Base-by-base conservation (phyloP, 2,329 filamentous ascomycete species). In the Sarocladium brachiariae region DNA sequence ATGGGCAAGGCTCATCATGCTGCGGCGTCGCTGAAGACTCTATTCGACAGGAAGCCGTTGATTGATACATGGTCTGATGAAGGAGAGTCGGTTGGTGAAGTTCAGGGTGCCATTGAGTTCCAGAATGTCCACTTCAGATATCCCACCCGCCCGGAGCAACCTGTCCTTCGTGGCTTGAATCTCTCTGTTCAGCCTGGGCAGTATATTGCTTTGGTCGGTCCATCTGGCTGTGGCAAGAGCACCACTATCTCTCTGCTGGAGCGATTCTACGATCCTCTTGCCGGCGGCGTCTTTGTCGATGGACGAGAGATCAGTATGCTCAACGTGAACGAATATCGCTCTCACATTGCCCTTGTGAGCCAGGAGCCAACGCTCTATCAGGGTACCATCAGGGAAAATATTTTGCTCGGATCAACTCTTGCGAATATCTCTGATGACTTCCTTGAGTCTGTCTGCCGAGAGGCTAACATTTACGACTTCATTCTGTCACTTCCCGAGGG, bases 351-450 rank as follows among this genome's bases (percentile, higher is more conserved):
- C 0, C 83, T 99, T 9, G 92, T 99, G 13, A 90, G 86, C 30
- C 93, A 97, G 64, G 93, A 97, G 65, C 92, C 93, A 0, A 96
- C 92, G 0, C 72, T 99, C 0, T 99, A 96, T 69, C 90, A 95
- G 65, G 93, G 92, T 38, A 91, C 86, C 0, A 89, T 99, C 60
- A 81, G 78, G 57, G 91, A 97, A 30, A 97, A 97, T 64, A 89
- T 97, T 55, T 70, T 95, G 4, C 78, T 97, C 2, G 89, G 90
- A 10, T 81, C 82, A 34, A 72, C 86, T 7, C 13, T 24, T 7
- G 46, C 85, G 5, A 74, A 83, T 24, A 78, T 93, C 1, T 68
- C 81, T 0, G 89, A 96, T 52, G 81, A 84, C 51, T 78, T 78
- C 1, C 76, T 97, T 49, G 77, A 87, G 50, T 80, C 83, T 60